Evolutionary conservation across 2,329 filamentous ascomycete genomes (phyloP), one percentile per base, ranked within the genome.

Genomic region (Fusarium equiseti): DNA sequence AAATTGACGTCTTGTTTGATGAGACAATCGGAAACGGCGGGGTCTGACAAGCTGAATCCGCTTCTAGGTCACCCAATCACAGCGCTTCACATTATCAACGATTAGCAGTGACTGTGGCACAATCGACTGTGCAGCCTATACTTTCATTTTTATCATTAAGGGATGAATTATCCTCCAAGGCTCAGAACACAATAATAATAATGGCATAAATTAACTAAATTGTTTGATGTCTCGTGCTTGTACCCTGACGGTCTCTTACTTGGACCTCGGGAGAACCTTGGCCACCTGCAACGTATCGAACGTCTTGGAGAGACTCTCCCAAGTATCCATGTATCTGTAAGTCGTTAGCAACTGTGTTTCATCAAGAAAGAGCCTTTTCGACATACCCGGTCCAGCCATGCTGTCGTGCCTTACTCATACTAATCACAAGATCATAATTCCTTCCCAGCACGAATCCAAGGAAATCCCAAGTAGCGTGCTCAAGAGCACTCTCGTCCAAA

Each of bases 341-440:
- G 11, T 18, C 2, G 20, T 62, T 13, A 62, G 24, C 5, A 18
- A 15, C 8, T n/a, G 4, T 10, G 1, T 7, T 13, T 4, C 0
- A 0, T 2, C 35, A 8, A 10, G 1, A 8, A 6, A 12, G 3
- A 12, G 5, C 18, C 2, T 38, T 6, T 15, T 52, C n/a, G 5
- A 62, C 59, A 12, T 31, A 52, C 59, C 24, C 31, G 6, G 13
- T 22, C 59, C 59, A 60, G 1, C 59, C 59, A 26, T 43, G 22
- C 6, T 27, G 10, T 26, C 35, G 54, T 7, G 55, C 59, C 29
- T 62, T 62, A 3, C 31, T 60, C 59, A 62, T 60, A 16, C 55
- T 62, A 1, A 62, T 38, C 4, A 62, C 29, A 7, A 62, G 59
- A 45, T 62, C 55, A 22, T 32, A 62, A n/a, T 60, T 62, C 8